Evolutionary conservation across 495 filamentous ascomycete genomes (phyloP).

Genomic region (Aspergillus bridgeri): DNA sequence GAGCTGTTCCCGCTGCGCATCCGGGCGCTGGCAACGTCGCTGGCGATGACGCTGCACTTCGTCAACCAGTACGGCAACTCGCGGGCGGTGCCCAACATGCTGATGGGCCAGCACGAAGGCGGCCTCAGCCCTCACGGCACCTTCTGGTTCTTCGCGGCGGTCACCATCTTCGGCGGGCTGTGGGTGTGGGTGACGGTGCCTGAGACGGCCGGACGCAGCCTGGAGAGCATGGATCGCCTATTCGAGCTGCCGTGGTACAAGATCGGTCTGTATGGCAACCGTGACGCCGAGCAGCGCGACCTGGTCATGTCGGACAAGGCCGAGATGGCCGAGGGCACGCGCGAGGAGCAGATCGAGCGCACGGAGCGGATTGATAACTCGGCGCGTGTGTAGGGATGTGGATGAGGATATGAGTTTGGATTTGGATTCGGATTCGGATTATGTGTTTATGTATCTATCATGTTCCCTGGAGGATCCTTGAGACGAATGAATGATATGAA

Average conservation of each 20-base stretch:
- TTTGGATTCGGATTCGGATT: not conserved
- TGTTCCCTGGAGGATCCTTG: not conserved
- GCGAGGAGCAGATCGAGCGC: constrained; percentile 3
- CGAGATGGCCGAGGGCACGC: constrained; percentile 15
- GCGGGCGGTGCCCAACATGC: constrained; percentile 54
- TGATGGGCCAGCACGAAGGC: constrained; percentile 40
- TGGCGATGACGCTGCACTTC: constrained; percentile 59
- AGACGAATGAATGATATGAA: not conserved
- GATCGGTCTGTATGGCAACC: constrained; percentile 59
- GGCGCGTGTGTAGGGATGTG: not conserved
- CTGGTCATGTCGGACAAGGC: constrained; percentile 27
- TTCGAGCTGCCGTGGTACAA: constrained; percentile 65
- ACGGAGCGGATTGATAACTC: not conserved
- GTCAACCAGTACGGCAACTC: constrained; percentile 71
- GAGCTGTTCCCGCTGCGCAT: constrained; percentile 68
- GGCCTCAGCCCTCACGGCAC: constrained; percentile 51
- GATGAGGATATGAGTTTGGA: not conserved
- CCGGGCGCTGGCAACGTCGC: constrained; percentile 40
- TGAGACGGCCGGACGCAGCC: constrained; percentile 38
- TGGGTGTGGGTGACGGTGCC: constrained; percentile 57
- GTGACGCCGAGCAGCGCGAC: constrained; percentile 51
- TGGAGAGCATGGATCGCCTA: constrained; percentile 61
- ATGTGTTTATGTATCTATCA: too few relatives aligned
- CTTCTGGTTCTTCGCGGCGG: constrained; percentile 65
- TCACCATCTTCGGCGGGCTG: constrained; percentile 54